A percentile compares a stretch with the other conserved stretches of the same genome.
Conservation (phyloP, 164 flowering plant genomes). For the Paratinospora sagittata region DNA sequence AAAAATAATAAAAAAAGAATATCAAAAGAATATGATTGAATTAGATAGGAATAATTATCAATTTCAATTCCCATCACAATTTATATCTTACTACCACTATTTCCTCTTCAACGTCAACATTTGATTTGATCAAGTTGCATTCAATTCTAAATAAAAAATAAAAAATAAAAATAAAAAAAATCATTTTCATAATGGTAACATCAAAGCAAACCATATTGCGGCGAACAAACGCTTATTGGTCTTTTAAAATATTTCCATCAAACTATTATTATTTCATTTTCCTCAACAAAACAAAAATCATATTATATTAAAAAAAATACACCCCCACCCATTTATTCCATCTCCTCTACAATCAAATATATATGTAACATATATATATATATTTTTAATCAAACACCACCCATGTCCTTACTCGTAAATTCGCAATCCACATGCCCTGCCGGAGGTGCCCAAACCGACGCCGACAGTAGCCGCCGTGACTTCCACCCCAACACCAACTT, state of each 20-base stretch:
- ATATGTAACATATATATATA: too few relatives aligned
- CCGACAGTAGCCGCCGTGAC: conserved; percentile 55
- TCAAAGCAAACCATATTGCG: background rate
- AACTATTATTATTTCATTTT: background rate
- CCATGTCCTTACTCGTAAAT: background rate
- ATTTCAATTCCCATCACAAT: too few relatives aligned
- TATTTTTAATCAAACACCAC: too few relatives aligned
- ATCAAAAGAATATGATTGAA: too few relatives aligned
- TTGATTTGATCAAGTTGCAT: too few relatives aligned
- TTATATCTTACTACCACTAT: too few relatives aligned
- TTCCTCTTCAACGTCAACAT: too few relatives aligned
- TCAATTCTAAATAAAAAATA: too few relatives aligned
- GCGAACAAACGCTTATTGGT: background rate
- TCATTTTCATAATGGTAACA: background rate
- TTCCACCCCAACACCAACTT: conserved; percentile 69
- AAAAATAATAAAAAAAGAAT: too few relatives aligned
- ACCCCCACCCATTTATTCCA: background rate
- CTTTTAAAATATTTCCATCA: background rate
- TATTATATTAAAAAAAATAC: background rate
- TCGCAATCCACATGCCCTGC: background rate
- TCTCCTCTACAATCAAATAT: background rate
- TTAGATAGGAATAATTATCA: too few relatives aligned
- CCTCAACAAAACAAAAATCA: background rate
- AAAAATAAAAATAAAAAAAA: too few relatives aligned
- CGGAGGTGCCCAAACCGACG: conserved; percentile 61